Conservation (phyloP, 345 rosid genomes). For the Camelina laxa region DNA sequence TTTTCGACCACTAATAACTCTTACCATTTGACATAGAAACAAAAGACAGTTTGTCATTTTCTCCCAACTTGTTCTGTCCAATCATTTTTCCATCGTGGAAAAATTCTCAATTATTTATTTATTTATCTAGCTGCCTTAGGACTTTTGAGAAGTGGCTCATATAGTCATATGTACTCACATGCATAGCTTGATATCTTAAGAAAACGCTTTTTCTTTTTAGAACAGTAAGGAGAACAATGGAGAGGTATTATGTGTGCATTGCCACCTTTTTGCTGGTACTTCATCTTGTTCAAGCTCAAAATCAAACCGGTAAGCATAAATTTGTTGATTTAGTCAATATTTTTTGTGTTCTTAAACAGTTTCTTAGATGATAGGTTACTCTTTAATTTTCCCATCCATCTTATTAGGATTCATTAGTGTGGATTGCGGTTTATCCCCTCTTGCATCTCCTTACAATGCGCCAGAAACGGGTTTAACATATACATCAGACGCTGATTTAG, state of each 20-base stretch:
- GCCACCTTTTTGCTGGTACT: conserved; percentile 2
- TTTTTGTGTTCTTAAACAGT: background rate
- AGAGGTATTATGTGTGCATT: conserved; percentile 1
- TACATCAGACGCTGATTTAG: conserved; percentile 40
- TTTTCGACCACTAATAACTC: conserved; percentile 15
- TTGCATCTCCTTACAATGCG: conserved; percentile 31
- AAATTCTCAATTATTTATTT: background rate
- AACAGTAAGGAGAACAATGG: conserved; percentile 14
- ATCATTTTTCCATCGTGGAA: conserved; percentile 26
- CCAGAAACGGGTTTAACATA: conserved; percentile 33
- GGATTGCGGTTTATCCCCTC: conserved; percentile 44
- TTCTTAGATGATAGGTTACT: background rate
- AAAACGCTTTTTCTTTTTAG: background rate
- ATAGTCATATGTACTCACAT: conserved; percentile 4
- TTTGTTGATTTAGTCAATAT: background rate
- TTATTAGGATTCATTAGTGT: conserved; percentile 47
- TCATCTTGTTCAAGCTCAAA: conserved; percentile 32
- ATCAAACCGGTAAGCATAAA: conserved; percentile 26
- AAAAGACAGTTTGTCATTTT: conserved; percentile 13
- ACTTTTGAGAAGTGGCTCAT: conserved; percentile 30
- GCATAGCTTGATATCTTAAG: background rate
- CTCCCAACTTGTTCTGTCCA: conserved; percentile 22
- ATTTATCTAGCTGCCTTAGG: conserved; percentile 2
- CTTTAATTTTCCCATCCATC: background rate
- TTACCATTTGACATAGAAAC: background rate